Conservation (phyloP, 192 early-diverging fungal genomes). For the Backusella australiensis region DNA sequence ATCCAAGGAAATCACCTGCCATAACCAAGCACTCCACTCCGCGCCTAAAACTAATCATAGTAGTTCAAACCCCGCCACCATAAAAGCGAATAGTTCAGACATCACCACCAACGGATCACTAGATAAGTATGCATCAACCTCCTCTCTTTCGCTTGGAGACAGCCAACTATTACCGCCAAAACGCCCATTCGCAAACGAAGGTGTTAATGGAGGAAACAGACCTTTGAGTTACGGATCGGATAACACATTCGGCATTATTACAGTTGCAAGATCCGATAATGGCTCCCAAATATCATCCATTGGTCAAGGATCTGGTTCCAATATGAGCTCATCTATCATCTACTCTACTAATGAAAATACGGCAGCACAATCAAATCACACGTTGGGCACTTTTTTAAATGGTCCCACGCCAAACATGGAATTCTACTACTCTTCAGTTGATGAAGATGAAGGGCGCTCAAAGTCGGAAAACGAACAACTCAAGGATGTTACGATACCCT, state of each 20-base stretch:
- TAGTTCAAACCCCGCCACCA: not conserved
- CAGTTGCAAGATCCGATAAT: not conserved
- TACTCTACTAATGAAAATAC: not conserved
- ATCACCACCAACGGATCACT: not conserved
- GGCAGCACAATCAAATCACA: not conserved
- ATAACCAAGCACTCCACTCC: not conserved
- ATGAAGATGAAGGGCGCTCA: not conserved
- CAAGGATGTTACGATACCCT: not conserved
- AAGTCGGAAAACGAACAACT: not conserved
- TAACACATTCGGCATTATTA: not conserved
- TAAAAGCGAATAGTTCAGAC: not conserved
- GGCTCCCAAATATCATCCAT: not conserved
- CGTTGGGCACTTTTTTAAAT: not conserved
- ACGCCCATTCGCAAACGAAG: not conserved
- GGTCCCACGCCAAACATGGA: not conserved
- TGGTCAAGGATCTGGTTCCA: not conserved
- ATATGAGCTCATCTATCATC: not conserved
- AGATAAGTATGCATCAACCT: not conserved
- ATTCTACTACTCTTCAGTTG: not conserved
- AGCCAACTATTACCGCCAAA: not conserved
- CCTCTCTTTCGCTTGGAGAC: not conserved
- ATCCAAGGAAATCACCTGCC: constrained; percentile 4
- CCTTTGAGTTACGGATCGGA: constrained; percentile 7
- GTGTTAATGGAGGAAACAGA: not conserved
- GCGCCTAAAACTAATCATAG: not conserved